These are phyloP conservation scores for Solanum hybrid DNA, from an alignment of 305 asterid genomes.

Conservation along the genomic window DNA sequence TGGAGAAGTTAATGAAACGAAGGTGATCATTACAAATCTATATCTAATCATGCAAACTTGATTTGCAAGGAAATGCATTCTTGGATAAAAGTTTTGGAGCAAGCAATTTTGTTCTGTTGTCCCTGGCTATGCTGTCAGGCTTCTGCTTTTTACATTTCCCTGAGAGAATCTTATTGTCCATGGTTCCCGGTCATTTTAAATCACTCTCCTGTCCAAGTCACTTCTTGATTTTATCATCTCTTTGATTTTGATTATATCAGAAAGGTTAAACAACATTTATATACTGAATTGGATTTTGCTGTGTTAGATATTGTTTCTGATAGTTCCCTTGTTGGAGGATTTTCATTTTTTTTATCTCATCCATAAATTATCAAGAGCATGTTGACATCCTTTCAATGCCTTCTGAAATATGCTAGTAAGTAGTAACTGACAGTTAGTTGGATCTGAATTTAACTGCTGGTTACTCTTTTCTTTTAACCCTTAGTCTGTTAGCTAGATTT, in stretches of 20 bases:
- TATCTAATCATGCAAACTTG: neutral
- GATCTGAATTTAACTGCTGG: neutral
- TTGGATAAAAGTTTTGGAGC: neutral
- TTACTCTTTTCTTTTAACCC: neutral
- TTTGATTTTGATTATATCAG: neutral
- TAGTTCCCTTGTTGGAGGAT: neutral
- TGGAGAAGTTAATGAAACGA: neutral
- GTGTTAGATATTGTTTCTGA: neutral
- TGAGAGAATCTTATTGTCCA: neutral
- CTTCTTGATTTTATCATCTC: neutral
- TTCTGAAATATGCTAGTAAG: neutral
- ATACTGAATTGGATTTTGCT: neutral
- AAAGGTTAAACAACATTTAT: neutral
- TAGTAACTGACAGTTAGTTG: neutral
- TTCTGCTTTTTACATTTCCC: neutral
- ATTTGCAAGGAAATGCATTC: neutral
- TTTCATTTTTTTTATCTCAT: neutral
- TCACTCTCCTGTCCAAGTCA: neutral
- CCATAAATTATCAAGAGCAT: neutral
- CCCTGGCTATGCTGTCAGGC: neutral
- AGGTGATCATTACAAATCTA: neutral
- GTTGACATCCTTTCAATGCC: neutral
- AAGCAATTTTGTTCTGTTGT: neutral
- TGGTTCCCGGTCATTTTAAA: neutral
- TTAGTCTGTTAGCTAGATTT: neutral